phyloP scores from a whole-genome alignment of 805 yeast species.

The Kluyveromyces aestuarii region DNA sequence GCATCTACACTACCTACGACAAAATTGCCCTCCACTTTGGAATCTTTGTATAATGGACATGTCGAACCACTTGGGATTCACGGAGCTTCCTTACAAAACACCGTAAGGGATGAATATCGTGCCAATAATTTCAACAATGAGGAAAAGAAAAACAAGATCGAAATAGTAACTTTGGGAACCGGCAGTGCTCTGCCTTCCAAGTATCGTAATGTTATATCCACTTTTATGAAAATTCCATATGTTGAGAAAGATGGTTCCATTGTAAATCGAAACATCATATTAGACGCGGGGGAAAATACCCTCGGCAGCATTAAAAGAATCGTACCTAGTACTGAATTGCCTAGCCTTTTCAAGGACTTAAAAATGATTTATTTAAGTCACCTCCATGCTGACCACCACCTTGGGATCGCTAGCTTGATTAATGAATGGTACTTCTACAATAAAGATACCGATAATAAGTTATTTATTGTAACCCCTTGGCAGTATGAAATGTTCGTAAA shows the following conservation, averaged over 20 bases:
- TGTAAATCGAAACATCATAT: slow-evolving; percentile 39
- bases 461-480: slow-evolving; percentile 69
- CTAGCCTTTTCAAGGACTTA: slow-evolving; percentile 48
- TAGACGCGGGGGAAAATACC: slow-evolving; percentile 97
- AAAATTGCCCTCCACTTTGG: slow-evolving; percentile 17
- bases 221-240: slow-evolving; percentile 63
- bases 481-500: slow-evolving; percentile 54
- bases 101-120: slow-evolving; percentile 24
- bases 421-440: slow-evolving; percentile 52
- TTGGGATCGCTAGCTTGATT: slow-evolving; percentile 69
- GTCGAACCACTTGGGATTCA: slow-evolving; percentile 23
- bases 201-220: slow-evolving; percentile 77
- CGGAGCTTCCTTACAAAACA: slow-evolving; percentile 13
- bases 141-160: slow-evolving; percentile 43
- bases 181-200: slow-evolving; percentile 87
- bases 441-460: slow-evolving; percentile 24
- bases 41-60: slow-evolving; percentile 15
- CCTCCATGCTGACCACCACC: slow-evolving; percentile 94
- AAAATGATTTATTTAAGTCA: slow-evolving; percentile 69
- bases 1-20: background rate
- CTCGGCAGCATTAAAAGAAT: slow-evolving; percentile 60
- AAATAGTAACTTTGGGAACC: slow-evolving; percentile 76
- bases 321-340: slow-evolving; percentile 39
- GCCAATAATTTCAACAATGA: slow-evolving; percentile 27
- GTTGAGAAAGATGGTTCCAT: slow-evolving; percentile 13